phyloP scores from a whole-genome alignment of 768 basidiomycete genomes.

The Phylloporus rhodoxanthus region DNA sequence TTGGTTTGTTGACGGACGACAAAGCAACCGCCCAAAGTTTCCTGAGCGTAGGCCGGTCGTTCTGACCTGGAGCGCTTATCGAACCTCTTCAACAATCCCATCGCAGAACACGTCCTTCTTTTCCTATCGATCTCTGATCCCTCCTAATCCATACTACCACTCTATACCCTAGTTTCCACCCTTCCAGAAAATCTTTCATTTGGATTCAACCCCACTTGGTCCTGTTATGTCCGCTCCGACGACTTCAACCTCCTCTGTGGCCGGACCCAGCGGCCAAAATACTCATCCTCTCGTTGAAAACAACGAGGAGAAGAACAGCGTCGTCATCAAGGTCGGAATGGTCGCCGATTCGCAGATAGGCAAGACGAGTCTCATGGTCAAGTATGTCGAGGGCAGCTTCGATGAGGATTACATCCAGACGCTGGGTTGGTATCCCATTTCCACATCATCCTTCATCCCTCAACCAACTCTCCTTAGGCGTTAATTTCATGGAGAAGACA shows the following conservation, averaged over 20 bases:
- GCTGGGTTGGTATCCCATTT: slow-evolving; percentile 57
- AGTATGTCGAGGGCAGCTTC: slow-evolving; percentile 98
- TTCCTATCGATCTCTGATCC: slow-evolving; percentile 29
- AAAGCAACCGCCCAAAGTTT: slow-evolving; percentile 23
- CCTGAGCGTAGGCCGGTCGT: slow-evolving; percentile 29
- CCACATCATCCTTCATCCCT: not conserved
- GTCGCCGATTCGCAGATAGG: slow-evolving; percentile 99
- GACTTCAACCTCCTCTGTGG: slow-evolving; percentile 41
- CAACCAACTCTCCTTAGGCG: slow-evolving; percentile 44
- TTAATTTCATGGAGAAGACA: slow-evolving; percentile 99
- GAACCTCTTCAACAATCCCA: slow-evolving; percentile 31
- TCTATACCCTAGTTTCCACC: slow-evolving; percentile 22
- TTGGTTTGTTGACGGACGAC: slow-evolving; percentile 34
- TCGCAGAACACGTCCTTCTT: slow-evolving; percentile 34
- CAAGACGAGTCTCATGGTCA: slow-evolving; percentile 99
- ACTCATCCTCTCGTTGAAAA: slow-evolving; percentile 47
- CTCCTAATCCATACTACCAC: slow-evolving; percentile 21
- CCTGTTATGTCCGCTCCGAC: slow-evolving; percentile 45
- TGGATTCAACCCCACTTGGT: slow-evolving; percentile 15
- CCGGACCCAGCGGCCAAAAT: slow-evolving; percentile 50
- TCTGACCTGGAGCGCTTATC: slow-evolving; percentile 31
- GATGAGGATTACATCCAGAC: slow-evolving; percentile 99
- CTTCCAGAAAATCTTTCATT: slow-evolving; percentile 15
- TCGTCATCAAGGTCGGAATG: slow-evolving; percentile 99
- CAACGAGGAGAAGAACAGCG: slow-evolving; percentile 77